Conservation (phyloP, 768 basidiomycete species). For the Zangia roseola region DNA sequence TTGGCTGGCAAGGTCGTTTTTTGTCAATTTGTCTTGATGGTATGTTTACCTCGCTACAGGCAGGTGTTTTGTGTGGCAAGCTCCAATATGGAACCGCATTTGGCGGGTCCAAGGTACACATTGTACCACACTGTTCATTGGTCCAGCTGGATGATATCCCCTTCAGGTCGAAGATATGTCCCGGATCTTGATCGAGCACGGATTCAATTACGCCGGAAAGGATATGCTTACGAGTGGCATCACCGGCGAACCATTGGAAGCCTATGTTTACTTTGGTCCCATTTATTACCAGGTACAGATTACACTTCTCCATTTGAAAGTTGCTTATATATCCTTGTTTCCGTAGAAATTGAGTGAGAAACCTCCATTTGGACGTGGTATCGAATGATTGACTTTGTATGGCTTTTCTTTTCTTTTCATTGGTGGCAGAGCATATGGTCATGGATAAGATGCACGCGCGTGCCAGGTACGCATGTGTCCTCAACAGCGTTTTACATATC, state of each 20-base stretch:
- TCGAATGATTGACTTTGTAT: conserved; percentile 10
- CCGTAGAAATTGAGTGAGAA: conserved; percentile 87
- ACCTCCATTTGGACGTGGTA: not conserved
- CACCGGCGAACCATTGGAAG: conserved; percentile 94
- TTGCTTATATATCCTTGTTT: not conserved
- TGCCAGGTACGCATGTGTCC: conserved; percentile 60
- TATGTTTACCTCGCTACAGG: conserved; percentile 43
- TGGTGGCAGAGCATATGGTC: conserved; percentile 85
- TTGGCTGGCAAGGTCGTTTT: conserved; percentile 82
- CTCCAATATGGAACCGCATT: conserved; percentile 96
- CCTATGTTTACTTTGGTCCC: conserved; percentile 98
- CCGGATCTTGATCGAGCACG: conserved; percentile 88
- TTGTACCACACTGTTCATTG: not conserved
- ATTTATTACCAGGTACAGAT: conserved; percentile 89
- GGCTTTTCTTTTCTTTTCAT: not conserved
- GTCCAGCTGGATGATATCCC: conserved; percentile 7
- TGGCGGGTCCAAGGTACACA: conserved; percentile 86
- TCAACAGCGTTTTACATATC: conserved; percentile 3
- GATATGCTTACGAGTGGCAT: conserved; percentile 99
- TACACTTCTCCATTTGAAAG: conserved; percentile 3
- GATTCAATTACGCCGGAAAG: conserved; percentile 98
- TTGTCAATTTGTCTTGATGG: not conserved
- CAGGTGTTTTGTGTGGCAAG: conserved; percentile 86
- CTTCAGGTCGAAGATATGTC: conserved; percentile 95
- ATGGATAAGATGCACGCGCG: conserved; percentile 99